Conservation (phyloP, 768 basidiomycete genomes). For the Tricholoma saponaceum region DNA sequence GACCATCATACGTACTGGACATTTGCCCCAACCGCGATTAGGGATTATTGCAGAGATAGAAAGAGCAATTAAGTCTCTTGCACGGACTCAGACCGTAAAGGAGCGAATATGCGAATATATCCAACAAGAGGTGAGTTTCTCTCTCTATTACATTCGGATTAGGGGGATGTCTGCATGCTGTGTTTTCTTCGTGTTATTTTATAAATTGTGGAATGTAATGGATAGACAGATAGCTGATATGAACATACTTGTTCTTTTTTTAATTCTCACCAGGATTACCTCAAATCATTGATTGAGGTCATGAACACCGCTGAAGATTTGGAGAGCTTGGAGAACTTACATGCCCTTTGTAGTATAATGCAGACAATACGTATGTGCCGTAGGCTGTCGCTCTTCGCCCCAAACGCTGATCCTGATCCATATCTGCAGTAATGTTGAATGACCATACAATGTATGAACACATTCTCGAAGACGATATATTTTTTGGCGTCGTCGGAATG, state of each 20-base stretch:
- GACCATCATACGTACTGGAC: slow-evolving; percentile 65
- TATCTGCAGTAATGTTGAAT: slow-evolving; percentile 78
- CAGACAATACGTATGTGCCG: slow-evolving; percentile 77
- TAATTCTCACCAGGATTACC: slow-evolving; percentile 64
- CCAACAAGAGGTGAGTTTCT: slow-evolving; percentile 64
- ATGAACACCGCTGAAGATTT: slow-evolving; percentile 89
- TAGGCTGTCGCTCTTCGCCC: not conserved
- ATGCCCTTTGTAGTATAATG: slow-evolving; percentile 88
- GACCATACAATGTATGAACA: slow-evolving; percentile 95
- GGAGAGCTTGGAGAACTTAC: slow-evolving; percentile 86
- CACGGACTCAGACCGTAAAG: slow-evolving; percentile 67
- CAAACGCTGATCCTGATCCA: slow-evolving; percentile 5
- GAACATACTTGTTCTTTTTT: slow-evolving; percentile 18
- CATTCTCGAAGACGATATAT: slow-evolving; percentile 88
- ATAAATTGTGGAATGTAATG: slow-evolving; percentile 14
- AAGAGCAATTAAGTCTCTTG: slow-evolving; percentile 66
- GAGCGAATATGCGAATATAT: slow-evolving; percentile 91
- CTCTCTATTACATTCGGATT: not conserved
- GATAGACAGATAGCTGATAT: slow-evolving; percentile 24
- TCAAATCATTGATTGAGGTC: slow-evolving; percentile 81
- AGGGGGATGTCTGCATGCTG: slow-evolving; percentile 4
- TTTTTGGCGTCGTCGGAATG: slow-evolving; percentile 91
- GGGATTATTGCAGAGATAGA: slow-evolving; percentile 81
- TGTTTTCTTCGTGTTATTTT: slow-evolving; percentile 11
- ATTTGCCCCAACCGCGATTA: slow-evolving; percentile 71